Percentiles rank a stretch among this genome's conserved stretches.
These are phyloP conservation scores for Aspergillus sojae DNA, from an alignment of 2,329 filamentous ascomycete species.

Conservation along the genomic window DNA sequence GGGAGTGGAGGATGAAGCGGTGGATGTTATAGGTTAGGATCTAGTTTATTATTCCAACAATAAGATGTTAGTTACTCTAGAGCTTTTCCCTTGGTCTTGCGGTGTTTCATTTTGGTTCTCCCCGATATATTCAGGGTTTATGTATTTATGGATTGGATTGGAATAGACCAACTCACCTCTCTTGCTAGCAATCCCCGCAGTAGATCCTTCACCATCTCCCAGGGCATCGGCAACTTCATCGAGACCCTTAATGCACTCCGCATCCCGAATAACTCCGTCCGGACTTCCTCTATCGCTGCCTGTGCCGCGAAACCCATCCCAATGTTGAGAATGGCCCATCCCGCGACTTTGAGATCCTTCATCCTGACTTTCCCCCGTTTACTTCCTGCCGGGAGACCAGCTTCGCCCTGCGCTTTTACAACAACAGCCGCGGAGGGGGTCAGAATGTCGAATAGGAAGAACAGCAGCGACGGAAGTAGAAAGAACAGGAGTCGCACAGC, in stretches of 20 bases:
- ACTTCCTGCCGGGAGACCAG: constrained; percentile 50
- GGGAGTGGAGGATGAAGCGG: constrained; percentile 69
- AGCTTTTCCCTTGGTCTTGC: background rate
- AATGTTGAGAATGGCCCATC: constrained; percentile 60
- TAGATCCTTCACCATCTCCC: constrained; percentile 60
- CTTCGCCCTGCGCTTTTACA: constrained; percentile 68
- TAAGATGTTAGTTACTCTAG: background rate
- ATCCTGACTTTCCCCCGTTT: constrained; percentile 43
- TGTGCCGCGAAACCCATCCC: constrained; percentile 58
- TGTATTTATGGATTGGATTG: background rate
- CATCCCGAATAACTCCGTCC: constrained; percentile 56
- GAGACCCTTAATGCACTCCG: constrained; percentile 61
- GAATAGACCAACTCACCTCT: constrained; percentile 51
- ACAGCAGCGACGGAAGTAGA: constrained; percentile 70
- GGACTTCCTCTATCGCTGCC: constrained; percentile 55
- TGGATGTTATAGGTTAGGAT: constrained; percentile 67
- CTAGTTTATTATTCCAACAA: constrained; percentile 21
- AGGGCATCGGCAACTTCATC: constrained; percentile 64
- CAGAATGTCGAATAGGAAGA: constrained; percentile 71
- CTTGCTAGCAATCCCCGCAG: constrained; percentile 56
- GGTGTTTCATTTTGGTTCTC: too few species aligned
- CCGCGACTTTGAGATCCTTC: constrained; percentile 53
- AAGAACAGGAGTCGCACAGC: constrained; percentile 71
- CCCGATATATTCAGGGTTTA: background rate
- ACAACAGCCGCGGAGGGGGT: constrained; percentile 69